phyloP scores from a whole-genome alignment of 176 grass and related monocot genomes.

The Cenchrus purpureus region DNA sequence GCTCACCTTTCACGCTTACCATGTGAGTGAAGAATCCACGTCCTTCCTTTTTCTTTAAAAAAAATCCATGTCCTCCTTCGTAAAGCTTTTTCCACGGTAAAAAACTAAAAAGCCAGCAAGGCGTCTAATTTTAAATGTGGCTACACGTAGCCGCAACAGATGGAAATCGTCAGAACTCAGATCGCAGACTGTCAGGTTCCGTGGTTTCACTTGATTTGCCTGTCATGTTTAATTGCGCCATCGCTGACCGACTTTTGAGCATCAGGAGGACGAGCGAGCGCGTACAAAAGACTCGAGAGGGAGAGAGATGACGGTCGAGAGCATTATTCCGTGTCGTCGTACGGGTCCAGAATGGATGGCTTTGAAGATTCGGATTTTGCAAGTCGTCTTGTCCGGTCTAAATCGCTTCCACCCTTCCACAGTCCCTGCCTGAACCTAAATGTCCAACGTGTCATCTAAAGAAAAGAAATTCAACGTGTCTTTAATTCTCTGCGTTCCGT shows the following conservation, averaged over 20 bases:
- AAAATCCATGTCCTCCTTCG: too few species aligned
- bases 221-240: not conserved
- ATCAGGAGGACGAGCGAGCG: not conserved
- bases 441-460: not conserved
- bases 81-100: too few species aligned
- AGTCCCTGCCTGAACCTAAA: not conserved
- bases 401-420: too few species aligned
- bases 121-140: not conserved
- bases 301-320: not conserved
- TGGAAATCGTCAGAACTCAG: conserved; percentile 10
- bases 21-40: not conserved
- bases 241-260: not conserved
- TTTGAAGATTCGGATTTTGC: not conserved
- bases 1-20: too few species aligned
- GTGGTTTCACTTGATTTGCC: not conserved
- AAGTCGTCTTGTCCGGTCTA: not conserved
- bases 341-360: not conserved
- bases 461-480: not conserved
- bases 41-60: not conserved
- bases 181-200: not conserved
- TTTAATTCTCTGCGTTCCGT: not conserved
- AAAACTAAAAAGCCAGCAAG: too few species aligned
- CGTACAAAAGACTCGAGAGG: not conserved
- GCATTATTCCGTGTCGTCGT: not conserved
- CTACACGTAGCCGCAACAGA: not conserved